Evolutionary conservation across 2,329 filamentous ascomycete genomes (phyloP).

Genomic region (Arthroderma sp.): DNA sequence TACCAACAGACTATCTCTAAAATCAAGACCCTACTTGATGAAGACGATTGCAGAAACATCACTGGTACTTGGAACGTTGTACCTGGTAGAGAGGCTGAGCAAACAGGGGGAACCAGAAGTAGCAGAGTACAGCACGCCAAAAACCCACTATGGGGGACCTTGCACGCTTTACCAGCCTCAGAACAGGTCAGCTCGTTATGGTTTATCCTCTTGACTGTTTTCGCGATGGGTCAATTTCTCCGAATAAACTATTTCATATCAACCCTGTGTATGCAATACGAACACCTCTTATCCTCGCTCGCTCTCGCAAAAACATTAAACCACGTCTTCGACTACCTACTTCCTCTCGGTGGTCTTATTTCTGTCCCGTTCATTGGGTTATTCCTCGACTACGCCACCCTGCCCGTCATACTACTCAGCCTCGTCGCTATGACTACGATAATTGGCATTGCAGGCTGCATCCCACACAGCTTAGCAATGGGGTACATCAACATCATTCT

Average conservation of each 20-base stretch:
- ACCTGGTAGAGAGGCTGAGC: constrained; percentile 33
- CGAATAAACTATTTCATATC: constrained; percentile 84
- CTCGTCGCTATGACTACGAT: constrained; percentile 61
- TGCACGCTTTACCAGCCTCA: constrained; percentile 59
- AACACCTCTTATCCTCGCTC: constrained; percentile 55
- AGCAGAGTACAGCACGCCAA: constrained; percentile 59
- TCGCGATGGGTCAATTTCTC: constrained; percentile 62
- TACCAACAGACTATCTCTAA: constrained; percentile 38
- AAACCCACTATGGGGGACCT: constrained; percentile 61
- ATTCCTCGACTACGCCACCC: constrained; percentile 66
- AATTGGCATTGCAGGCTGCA: constrained; percentile 64
- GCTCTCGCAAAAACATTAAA: constrained; percentile 58
- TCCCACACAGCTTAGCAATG: constrained; percentile 55
- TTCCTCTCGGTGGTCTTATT: constrained; percentile 68
- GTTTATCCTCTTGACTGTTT: constrained; percentile 70
- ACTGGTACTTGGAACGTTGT: not conserved
- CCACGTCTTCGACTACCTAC: constrained; percentile 68
- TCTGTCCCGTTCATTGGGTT: constrained; percentile 75
- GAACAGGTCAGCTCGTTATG: constrained; percentile 69
- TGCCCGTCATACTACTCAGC: constrained; percentile 54
- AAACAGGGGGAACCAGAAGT: constrained; percentile 48
- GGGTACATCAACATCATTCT: constrained; percentile 62
- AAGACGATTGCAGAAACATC: constrained; percentile 7
- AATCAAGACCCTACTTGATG: constrained; percentile 47
- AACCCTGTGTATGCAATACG: constrained; percentile 69